These are phyloP conservation scores for Dactylellina sp. DNA, from an alignment of 2,329 filamentous ascomycete species.

Conservation along the genomic window DNA sequence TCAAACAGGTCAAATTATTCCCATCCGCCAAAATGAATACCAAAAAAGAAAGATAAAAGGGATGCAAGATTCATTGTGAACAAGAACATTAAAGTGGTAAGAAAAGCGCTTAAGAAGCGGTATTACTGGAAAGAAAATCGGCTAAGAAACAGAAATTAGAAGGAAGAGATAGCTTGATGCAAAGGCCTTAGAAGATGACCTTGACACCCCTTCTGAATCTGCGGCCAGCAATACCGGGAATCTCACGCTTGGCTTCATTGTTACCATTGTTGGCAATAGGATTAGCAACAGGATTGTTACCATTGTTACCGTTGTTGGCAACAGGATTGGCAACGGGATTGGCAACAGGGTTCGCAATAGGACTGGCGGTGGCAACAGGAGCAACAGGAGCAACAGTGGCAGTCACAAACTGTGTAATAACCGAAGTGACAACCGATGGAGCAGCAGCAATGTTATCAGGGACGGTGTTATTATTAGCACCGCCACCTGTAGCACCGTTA, in stretches of 20 bases:
- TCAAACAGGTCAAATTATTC: conserved; percentile 8
- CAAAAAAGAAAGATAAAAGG: background rate
- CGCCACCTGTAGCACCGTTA: background rate
- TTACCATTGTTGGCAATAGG: background rate
- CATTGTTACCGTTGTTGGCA: background rate
- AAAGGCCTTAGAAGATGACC: conserved; percentile 1
- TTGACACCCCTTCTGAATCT: conserved; percentile 19
- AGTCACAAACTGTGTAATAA: no score
- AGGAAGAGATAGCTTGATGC: background rate
- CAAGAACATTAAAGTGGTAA: background rate
- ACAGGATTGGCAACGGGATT: background rate
- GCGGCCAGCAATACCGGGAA: conserved; percentile 19
- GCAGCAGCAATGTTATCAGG: background rate
- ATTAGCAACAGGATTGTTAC: background rate
- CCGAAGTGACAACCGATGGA: no score
- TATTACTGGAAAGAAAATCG: background rate
- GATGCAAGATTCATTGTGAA: background rate
- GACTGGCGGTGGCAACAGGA: no score
- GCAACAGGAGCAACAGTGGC: no score
- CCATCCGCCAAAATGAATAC: conserved; percentile 8
- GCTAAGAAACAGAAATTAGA: conserved; percentile 11
- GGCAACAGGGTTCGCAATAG: background rate
- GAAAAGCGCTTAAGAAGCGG: background rate
- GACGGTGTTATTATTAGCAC: background rate
- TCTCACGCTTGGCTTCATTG: background rate